Evolutionary conservation across 495 filamentous ascomycete species (phyloP).

Genomic region (Neurospora cerealis): DNA sequence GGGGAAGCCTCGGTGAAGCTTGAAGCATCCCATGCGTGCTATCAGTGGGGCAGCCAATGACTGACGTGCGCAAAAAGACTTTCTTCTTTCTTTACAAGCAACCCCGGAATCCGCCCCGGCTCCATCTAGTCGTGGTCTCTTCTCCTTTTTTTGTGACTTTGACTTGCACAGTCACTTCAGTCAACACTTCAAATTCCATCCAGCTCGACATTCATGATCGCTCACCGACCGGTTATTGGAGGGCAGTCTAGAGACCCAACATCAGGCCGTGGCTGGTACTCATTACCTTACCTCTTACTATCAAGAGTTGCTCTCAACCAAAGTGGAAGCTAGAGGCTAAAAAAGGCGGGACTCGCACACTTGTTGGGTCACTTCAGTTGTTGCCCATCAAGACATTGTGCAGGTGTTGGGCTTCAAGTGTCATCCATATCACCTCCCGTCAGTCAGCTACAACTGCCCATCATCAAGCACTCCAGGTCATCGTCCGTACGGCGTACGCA

Average conservation of each 20-base stretch:
- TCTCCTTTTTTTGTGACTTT: conserved; percentile 1
- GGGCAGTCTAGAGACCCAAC: not conserved
- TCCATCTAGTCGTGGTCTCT: conserved; percentile 2
- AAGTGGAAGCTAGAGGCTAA: not conserved
- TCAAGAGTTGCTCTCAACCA: not conserved
- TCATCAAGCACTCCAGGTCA: not conserved
- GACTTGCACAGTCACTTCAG: not conserved
- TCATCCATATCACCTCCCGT: not conserved
- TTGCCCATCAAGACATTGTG: not conserved
- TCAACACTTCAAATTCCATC: not conserved
- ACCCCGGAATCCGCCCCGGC: conserved; percentile 1
- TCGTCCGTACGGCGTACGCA: not conserved
- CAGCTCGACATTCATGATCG: not conserved
- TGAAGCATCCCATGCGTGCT: not conserved
- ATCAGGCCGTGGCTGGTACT: not conserved
- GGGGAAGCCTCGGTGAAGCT: not conserved
- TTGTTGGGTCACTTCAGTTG: not conserved
- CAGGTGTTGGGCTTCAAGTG: not conserved
- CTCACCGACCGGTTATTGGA: not conserved
- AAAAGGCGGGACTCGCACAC: not conserved
- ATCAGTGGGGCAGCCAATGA: conserved; percentile 6
- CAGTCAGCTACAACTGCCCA: not conserved
- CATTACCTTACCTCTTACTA: not conserved
- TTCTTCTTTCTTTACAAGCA: not conserved
- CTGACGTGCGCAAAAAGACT: conserved; percentile 1